Conservation (phyloP, 208 protist species). For the Naegleria fowleri region DNA sequence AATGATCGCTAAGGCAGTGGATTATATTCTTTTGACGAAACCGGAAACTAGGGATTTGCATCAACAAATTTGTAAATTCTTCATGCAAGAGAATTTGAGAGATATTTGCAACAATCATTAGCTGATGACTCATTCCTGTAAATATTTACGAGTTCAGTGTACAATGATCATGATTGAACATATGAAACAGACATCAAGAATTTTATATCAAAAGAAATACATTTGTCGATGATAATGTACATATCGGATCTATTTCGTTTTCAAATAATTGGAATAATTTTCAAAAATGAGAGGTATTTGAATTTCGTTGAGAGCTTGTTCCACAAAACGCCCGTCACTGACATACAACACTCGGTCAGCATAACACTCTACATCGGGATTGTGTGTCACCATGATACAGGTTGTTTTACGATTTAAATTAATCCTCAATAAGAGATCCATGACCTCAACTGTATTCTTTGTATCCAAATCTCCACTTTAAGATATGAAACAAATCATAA, state of each 20-base stretch:
- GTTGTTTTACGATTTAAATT: slow-evolving; percentile 83
- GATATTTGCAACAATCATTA: background rate
- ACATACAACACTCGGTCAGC: slow-evolving; percentile 91
- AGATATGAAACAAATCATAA: background rate
- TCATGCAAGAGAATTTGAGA: background rate
- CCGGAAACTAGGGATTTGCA: background rate
- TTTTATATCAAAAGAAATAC: no score
- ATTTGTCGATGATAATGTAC: no score
- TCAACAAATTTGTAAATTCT: background rate
- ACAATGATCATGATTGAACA: no score
- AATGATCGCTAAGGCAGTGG: background rate
- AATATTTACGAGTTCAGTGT: no score
- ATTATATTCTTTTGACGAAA: background rate
- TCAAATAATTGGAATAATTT: background rate
- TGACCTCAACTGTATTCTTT: slow-evolving; percentile 87
- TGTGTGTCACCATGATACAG: slow-evolving; percentile 93
- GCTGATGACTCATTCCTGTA: no score
- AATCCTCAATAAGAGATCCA: slow-evolving; percentile 91
- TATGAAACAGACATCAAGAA: no score
- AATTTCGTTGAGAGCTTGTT: slow-evolving; percentile 12
- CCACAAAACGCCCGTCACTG: slow-evolving; percentile 63
- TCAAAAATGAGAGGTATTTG: slow-evolving; percentile 24
- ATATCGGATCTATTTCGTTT: background rate
- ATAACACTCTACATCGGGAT: slow-evolving; percentile 94
- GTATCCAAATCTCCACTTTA: slow-evolving; percentile 76